Conservation (phyloP, 805 yeast genomes). For the Zygosaccharomyces kombuchaensis region DNA sequence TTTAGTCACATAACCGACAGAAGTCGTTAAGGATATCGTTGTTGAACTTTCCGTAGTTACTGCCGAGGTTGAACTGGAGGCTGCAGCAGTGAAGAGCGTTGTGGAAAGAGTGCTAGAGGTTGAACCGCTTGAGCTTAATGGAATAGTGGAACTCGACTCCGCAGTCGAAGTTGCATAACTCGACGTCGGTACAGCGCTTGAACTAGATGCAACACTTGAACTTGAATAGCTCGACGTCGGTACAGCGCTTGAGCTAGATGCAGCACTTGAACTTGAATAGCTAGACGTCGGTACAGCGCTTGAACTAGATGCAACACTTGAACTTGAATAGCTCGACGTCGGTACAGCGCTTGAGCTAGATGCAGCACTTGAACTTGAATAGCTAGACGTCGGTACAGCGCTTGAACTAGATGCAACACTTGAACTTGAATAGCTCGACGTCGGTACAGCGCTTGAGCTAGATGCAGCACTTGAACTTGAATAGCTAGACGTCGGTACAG, state of each 20-base stretch:
- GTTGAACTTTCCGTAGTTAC: constrained; percentile 17
- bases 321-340: not conserved
- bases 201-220: not conserved
- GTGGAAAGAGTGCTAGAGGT: not conserved
- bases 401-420: not conserved
- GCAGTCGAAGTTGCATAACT: too few species aligned
- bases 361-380: not conserved
- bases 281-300: not conserved
- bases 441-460: not conserved
- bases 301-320: not conserved
- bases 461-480: constrained; percentile 8
- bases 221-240: constrained; percentile 4
- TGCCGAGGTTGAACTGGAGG: constrained; percentile 9
- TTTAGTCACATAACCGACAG: constrained; percentile 23
- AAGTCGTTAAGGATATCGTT: constrained; percentile 16
- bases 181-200: not conserved
- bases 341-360: not conserved
- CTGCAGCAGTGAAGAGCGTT: not conserved
- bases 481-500: not conserved
- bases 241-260: not conserved
- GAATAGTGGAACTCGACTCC: not conserved
- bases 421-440: not conserved
- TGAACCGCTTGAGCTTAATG: not conserved
- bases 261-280: not conserved
- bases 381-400: constrained; percentile 3